Evolutionary conservation across 306 rosid species (phyloP).

Genomic region (Vigna reflexopilosa): DNA sequence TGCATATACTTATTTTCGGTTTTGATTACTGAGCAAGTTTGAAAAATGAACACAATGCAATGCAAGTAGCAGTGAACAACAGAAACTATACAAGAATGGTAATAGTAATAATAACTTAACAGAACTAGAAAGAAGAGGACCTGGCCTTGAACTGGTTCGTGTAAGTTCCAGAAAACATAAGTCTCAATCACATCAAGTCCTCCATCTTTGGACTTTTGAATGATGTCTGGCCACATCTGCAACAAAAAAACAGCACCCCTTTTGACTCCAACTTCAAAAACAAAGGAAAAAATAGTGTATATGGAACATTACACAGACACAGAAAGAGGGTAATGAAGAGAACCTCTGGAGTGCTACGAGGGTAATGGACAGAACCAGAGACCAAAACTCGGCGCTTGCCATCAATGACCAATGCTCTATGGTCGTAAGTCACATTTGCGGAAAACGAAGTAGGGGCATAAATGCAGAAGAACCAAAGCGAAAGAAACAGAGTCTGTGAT

Average conservation of each 20-base stretch:
- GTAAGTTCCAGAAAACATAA: conserved; percentile 90
- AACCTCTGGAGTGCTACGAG: conserved; percentile 95
- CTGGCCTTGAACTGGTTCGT: conserved; percentile 85
- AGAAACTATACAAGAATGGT: conserved; percentile 11
- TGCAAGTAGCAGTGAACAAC: conserved; percentile 5
- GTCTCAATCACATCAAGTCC: conserved; percentile 96
- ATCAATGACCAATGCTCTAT: conserved; percentile 81
- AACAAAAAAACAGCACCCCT: conserved; percentile 34
- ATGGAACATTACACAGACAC: neutral
- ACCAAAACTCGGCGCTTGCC: conserved; percentile 80
- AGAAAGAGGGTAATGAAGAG: neutral
- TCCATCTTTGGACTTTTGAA: conserved; percentile 90
- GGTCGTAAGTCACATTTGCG: conserved; percentile 78
- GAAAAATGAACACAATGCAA: conserved; percentile 26
- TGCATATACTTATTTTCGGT: neutral
- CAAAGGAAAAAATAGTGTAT: neutral
- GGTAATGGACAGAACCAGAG: conserved; percentile 96
- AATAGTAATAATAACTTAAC: conserved; percentile 3
- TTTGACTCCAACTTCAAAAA: conserved; percentile 24
- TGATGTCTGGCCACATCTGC: conserved; percentile 98
- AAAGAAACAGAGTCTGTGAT: conserved; percentile 36
- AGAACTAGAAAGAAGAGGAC: conserved; percentile 49
- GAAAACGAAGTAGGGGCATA: conserved; percentile 52
- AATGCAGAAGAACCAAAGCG: conserved; percentile 52
- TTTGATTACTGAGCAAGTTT: neutral